Evolutionary conservation across 2,329 filamentous ascomycete species (phyloP).

Genomic region (Ophiostoma ips): DNA sequence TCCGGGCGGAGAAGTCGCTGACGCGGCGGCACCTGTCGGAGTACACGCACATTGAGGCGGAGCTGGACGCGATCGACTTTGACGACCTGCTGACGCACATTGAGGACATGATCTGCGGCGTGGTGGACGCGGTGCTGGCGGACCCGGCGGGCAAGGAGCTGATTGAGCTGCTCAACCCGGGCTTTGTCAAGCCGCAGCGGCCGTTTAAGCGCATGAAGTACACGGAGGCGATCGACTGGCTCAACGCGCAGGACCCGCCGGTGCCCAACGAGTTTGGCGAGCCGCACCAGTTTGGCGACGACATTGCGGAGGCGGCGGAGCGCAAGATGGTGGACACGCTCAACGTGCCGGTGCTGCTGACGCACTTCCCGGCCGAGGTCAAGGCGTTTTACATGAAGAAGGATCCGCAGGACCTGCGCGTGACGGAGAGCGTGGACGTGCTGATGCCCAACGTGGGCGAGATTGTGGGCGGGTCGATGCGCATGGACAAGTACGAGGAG

Average conservation of each 20-base stretch:
- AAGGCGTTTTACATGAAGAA: conserved; percentile 99
- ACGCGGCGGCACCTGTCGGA: conserved; percentile 86
- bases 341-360: conserved; percentile 67
- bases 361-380: conserved; percentile 93
- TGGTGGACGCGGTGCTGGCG: conserved; percentile 62
- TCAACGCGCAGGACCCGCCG: conserved; percentile 61
- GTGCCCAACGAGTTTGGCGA: conserved; percentile 90
- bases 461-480: conserved; percentile 94
- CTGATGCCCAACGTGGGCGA: conserved; percentile 87
- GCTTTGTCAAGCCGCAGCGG: conserved; percentile 65
- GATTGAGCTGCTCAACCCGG: conserved; percentile 81
- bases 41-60: conserved; percentile 93
- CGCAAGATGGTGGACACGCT: conserved; percentile 94
- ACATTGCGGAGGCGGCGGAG: conserved; percentile 91
- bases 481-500: conserved; percentile 84
- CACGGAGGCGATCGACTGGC: conserved; percentile 85
- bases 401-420: conserved; percentile 60
- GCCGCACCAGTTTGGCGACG: conserved; percentile 83
- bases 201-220: conserved; percentile 96
- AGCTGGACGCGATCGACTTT: conserved; percentile 92
- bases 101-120: conserved; percentile 74
- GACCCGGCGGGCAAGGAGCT: conserved; percentile 59
- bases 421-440: conserved; percentile 84
- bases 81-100: conserved; percentile 76
- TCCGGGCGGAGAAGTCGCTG: conserved; percentile 92